Evolutionary conservation across 305 asterid genomes (phyloP).

Genomic region (Fraxinus albicans): DNA sequence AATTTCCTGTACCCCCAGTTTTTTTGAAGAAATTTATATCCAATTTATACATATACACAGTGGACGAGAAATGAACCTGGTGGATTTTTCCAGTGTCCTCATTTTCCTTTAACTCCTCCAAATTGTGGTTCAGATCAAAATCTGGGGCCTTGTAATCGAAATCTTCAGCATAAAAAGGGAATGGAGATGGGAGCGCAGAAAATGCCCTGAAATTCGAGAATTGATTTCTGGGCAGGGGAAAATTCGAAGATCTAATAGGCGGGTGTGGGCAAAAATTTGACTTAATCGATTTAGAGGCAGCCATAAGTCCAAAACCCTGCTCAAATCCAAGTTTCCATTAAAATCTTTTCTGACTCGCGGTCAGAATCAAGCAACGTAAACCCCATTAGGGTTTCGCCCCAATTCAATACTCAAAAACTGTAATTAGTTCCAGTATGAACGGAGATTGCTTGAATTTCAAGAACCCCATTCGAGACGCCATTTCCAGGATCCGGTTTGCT

Average conservation of each 20-base stretch:
- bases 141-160: slow-evolving; percentile 37
- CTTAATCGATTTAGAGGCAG: slow-evolving; percentile 34
- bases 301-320: slow-evolving; percentile 13
- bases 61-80: slow-evolving; percentile 40
- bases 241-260: slow-evolving; percentile 22
- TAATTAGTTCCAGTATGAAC: slow-evolving; percentile 36
- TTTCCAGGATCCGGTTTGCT: slow-evolving; percentile 83
- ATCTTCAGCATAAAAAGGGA: slow-evolving; percentile 51
- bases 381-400: not conserved
- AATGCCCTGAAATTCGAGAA: slow-evolving; percentile 49
- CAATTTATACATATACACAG: not conserved
- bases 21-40: not conserved
- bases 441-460: slow-evolving; percentile 38
- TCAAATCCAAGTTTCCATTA: not conserved
- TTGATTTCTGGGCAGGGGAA: slow-evolving; percentile 29
- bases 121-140: slow-evolving; percentile 28
- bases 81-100: slow-evolving; percentile 64
- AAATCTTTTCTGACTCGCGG: not conserved
- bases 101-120: slow-evolving; percentile 33
- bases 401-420: not conserved
- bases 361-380: not conserved
- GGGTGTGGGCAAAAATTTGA: slow-evolving; percentile 23
- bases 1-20: no score
- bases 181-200: slow-evolving; percentile 64
- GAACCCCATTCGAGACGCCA: slow-evolving; percentile 61